These are phyloP conservation scores for Sclerotinia subarctica DNA, from an alignment of 2,329 filamentous ascomycete genomes.

Conservation along the genomic window DNA sequence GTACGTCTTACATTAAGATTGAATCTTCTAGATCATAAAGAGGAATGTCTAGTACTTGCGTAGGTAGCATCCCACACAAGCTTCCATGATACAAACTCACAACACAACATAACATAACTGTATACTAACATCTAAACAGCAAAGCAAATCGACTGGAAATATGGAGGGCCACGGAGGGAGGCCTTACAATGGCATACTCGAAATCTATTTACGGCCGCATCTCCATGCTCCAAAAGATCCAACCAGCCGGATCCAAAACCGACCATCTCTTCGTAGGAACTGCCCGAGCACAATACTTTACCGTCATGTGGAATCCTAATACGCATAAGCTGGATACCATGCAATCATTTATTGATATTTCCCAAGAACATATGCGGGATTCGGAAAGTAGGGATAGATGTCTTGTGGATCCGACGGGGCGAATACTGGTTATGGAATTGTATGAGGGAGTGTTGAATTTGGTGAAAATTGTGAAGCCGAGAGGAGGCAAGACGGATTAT, in stretches of 20 bases:
- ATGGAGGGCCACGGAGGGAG: slow-evolving; percentile 66
- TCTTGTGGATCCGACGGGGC: slow-evolving; percentile 75
- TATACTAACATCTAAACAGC: slow-evolving; percentile 44
- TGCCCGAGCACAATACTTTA: slow-evolving; percentile 87
- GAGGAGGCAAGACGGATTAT: slow-evolving; percentile 52
- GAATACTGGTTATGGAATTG: slow-evolving; percentile 63
- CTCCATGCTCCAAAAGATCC: slow-evolving; percentile 77
- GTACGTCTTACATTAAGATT: slow-evolving; percentile 84
- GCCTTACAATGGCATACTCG: slow-evolving; percentile 63
- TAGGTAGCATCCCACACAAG: slow-evolving; percentile 47
- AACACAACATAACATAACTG: background rate
- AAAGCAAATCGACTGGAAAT: slow-evolving; percentile 85
- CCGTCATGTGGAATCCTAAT: slow-evolving; percentile 72
- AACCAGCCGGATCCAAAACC: slow-evolving; percentile 67
- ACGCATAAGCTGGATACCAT: slow-evolving; percentile 50
- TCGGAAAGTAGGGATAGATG: slow-evolving; percentile 80
- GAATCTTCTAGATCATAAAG: slow-evolving; percentile 67
- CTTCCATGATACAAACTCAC: background rate
- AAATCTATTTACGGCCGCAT: slow-evolving; percentile 81
- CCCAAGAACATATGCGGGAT: slow-evolving; percentile 65
- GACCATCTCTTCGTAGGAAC: slow-evolving; percentile 93
- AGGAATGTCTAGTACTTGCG: slow-evolving; percentile 85
- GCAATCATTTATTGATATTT: slow-evolving; percentile 49
- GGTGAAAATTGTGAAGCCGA: slow-evolving; percentile 55
- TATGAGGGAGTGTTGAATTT: slow-evolving; percentile 67